Percentiles rank a stretch among this genome's conserved stretches.
These are phyloP conservation scores for Auricularia auricula-judae DNA, from an alignment of 768 basidiomycete species.

Conservation along the genomic window DNA sequence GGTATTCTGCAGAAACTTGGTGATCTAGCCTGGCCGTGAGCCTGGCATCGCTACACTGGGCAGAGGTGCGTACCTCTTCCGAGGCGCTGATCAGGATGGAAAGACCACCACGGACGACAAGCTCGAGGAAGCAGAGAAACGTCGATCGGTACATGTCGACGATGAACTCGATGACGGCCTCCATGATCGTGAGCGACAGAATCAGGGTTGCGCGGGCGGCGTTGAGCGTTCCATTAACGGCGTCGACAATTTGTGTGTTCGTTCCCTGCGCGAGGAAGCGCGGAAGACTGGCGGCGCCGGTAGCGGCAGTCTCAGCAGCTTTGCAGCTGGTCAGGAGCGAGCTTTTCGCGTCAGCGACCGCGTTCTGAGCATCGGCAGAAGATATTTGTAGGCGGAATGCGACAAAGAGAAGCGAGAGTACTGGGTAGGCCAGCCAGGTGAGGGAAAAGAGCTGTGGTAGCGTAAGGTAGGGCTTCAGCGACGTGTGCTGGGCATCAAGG, in stretches of 20 bases:
- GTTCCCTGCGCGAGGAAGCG: slow-evolving; percentile 79
- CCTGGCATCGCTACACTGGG: no score
- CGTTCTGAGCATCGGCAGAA: slow-evolving; percentile 52
- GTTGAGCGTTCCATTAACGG: slow-evolving; percentile 69
- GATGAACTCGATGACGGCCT: slow-evolving; percentile 83
- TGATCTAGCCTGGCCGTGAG: slow-evolving; percentile 38
- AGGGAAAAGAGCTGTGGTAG: slow-evolving; percentile 77
- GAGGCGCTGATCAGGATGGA: slow-evolving; percentile 73
- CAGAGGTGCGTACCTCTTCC: slow-evolving; percentile 47
- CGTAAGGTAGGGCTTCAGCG: slow-evolving; percentile 55
- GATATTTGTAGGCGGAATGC: slow-evolving; percentile 74
- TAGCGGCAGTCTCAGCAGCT: slow-evolving; percentile 76
- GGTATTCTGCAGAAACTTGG: slow-evolving; percentile 49
- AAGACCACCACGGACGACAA: slow-evolving; percentile 74
- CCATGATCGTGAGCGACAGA: slow-evolving; percentile 71
- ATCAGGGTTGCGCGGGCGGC: slow-evolving; percentile 68
- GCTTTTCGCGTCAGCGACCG: slow-evolving; percentile 57
- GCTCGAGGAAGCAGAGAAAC: slow-evolving; percentile 86
- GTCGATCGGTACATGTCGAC: slow-evolving; percentile 89
- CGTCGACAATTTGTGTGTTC: slow-evolving; percentile 66
- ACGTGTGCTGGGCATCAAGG: not conserved
- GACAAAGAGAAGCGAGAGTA: slow-evolving; percentile 80
- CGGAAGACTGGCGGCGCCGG: slow-evolving; percentile 74
- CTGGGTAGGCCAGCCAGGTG: slow-evolving; percentile 84
- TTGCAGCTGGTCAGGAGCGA: slow-evolving; percentile 75